phyloP scores from a whole-genome alignment of 345 rosid species.

The Sisymbrium altissimum region DNA sequence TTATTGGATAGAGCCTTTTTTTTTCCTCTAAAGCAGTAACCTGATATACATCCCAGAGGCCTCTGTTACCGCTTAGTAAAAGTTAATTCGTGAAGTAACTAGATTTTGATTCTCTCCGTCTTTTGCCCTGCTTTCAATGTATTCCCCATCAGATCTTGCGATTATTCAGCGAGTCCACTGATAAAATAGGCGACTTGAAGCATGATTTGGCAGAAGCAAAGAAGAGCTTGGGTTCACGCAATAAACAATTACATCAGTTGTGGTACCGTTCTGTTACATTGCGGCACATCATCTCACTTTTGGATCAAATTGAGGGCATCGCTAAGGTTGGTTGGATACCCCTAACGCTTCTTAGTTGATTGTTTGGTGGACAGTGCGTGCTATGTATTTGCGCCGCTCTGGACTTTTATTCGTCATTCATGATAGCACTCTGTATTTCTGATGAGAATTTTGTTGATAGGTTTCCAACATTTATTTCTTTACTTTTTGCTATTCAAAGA shows the following conservation, averaged over 20 bases:
- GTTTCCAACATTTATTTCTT: background rate
- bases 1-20: background rate
- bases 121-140: conserved; percentile 4
- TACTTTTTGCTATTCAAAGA: background rate
- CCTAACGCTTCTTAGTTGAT: conserved; percentile 1
- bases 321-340: conserved; percentile 64
- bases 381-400: conserved; percentile 16
- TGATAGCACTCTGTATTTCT: background rate
- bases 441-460: background rate
- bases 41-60: background rate
- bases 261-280: conserved; percentile 99
- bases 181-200: conserved; percentile 63
- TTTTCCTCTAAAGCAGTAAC: background rate
- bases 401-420: conserved; percentile 12
- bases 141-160: conserved; percentile 73
- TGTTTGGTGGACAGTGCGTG: conserved; percentile 14
- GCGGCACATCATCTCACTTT: conserved; percentile 86
- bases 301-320: conserved; percentile 98
- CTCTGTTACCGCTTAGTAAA: conserved; percentile 5
- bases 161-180: conserved; percentile 91
- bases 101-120: conserved; percentile 16
- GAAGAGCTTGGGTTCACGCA: conserved; percentile 75
- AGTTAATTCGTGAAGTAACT: conserved; percentile 7
- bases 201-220: conserved; percentile 90
- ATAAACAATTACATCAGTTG: conserved; percentile 93